Conservation (phyloP, 805 yeast species). For the Kodamaea sagamina region DNA sequence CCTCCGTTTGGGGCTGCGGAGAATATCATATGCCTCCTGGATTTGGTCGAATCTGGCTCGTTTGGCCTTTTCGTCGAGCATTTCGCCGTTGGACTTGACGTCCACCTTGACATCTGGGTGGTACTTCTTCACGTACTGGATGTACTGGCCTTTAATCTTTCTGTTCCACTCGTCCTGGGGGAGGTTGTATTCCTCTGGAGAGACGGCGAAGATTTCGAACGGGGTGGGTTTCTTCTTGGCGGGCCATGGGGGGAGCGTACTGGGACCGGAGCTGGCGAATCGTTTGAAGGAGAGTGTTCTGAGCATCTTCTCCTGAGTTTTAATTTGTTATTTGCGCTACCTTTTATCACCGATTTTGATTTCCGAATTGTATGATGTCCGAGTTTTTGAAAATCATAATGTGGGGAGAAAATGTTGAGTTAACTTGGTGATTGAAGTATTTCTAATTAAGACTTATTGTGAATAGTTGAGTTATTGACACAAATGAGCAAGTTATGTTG, state of each 20-base stretch:
- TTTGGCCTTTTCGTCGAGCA: slow-evolving; percentile 35
- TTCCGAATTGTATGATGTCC: too few relatives aligned
- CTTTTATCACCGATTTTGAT: too few relatives aligned
- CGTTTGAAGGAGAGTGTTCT: neutral
- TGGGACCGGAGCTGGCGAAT: slow-evolving; percentile 4
- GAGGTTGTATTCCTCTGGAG: slow-evolving; percentile 34
- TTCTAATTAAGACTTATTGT: too few relatives aligned
- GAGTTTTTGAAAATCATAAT: too few relatives aligned
- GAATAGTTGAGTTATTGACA: too few relatives aligned
- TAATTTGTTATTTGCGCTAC: too few relatives aligned
- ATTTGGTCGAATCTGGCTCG: slow-evolving; percentile 32
- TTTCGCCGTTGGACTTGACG: slow-evolving; percentile 29
- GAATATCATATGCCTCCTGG: slow-evolving; percentile 41
- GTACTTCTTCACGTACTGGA: slow-evolving; percentile 61
- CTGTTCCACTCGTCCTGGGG: slow-evolving; percentile 56
- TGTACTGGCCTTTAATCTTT: slow-evolving; percentile 37
- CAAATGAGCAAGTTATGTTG: too few relatives aligned
- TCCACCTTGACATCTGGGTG: slow-evolving; percentile 69
- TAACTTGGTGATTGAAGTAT: too few relatives aligned
- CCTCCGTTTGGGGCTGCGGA: slow-evolving; percentile 53
- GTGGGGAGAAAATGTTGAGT: too few relatives aligned
- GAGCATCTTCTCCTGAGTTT: neutral
- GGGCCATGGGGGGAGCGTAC: slow-evolving; percentile 53
- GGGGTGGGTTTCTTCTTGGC: slow-evolving; percentile 58
- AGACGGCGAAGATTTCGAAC: slow-evolving; percentile 56